A percentile compares a stretch with the other conserved stretches of the same genome.
Conservation (phyloP, 2,329 filamentous ascomycete genomes). For the Hymenoscyphus salicellus region DNA sequence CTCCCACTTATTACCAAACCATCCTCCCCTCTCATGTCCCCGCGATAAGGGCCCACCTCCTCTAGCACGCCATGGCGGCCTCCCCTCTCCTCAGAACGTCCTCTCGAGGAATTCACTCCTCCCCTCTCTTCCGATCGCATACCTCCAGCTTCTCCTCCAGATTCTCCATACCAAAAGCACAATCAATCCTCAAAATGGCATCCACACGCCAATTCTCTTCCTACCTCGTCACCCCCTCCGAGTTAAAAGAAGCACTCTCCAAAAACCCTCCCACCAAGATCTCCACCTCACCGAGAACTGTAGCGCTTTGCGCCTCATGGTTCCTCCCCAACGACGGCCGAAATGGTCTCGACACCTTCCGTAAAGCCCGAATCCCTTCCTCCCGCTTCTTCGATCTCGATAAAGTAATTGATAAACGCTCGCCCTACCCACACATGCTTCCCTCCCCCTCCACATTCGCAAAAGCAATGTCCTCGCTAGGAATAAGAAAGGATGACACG, state of each 20-base stretch:
- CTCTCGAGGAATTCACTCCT: slow-evolving; percentile 16
- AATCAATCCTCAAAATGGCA: slow-evolving; percentile 35
- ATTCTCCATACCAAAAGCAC: slow-evolving; percentile 10
- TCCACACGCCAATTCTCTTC: slow-evolving; percentile 58
- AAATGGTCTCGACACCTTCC: slow-evolving; percentile 76
- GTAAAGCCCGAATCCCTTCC: slow-evolving; percentile 77
- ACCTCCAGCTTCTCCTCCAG: slow-evolving; percentile 2
- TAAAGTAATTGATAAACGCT: slow-evolving; percentile 80
- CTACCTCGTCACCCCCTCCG: slow-evolving; percentile 81
- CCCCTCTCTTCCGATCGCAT: slow-evolving; percentile 11
- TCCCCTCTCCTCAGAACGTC: slow-evolving; percentile 20
- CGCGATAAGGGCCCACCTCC: slow-evolving; percentile 19
- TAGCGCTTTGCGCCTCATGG: slow-evolving; percentile 91
- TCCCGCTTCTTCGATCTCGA: slow-evolving; percentile 97
- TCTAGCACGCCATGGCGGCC: slow-evolving; percentile 32
- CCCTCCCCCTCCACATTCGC: slow-evolving; percentile 78
- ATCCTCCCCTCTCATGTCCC: slow-evolving; percentile 20
- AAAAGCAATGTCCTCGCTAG: slow-evolving; percentile 81
- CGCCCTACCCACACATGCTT: slow-evolving; percentile 95
- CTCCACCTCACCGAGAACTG: slow-evolving; percentile 75
- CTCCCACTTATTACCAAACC: slow-evolving; percentile 1
- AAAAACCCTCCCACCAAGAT: slow-evolving; percentile 77
- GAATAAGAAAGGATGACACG: slow-evolving; percentile 81
- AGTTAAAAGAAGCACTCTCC: slow-evolving; percentile 77
- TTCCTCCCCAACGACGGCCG: slow-evolving; percentile 91